Conservation (phyloP, 2,329 filamentous ascomycete species). For the Colletotrichum chrysophilum region DNA sequence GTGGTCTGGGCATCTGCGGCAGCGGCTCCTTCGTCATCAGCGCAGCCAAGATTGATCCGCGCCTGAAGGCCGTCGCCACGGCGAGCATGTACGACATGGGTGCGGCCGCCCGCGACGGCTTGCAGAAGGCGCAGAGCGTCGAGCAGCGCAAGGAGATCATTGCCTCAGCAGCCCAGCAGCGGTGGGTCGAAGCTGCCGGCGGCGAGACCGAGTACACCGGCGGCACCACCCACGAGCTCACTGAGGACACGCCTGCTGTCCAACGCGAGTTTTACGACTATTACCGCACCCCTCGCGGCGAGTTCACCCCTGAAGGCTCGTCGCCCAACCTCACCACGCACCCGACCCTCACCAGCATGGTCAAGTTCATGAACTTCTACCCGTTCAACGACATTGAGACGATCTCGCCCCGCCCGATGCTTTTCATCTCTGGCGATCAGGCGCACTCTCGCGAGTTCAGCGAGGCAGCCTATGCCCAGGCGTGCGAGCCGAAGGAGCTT, state of each 20-base stretch:
- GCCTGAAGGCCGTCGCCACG: constrained; percentile 26
- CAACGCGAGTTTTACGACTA: constrained; percentile 10
- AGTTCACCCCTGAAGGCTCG: background rate
- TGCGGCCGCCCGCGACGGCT: background rate
- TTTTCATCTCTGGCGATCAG: constrained; percentile 30
- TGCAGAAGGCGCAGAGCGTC: background rate
- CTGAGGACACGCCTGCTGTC: background rate
- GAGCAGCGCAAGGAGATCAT: constrained; percentile 7
- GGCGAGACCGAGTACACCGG: background rate
- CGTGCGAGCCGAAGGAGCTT: constrained; percentile 40
- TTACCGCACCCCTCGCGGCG: constrained; percentile 13
- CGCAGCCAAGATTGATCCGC: constrained; percentile 37
- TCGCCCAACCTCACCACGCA: constrained; percentile 32
- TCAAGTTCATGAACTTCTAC: constrained; percentile 37
- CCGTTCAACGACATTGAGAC: constrained; percentile 32
- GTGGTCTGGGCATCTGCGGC: constrained; percentile 33
- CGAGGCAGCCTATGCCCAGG: constrained; percentile 28
- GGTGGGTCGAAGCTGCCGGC: background rate
- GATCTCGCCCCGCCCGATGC: constrained; percentile 32
- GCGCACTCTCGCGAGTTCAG: constrained; percentile 33
- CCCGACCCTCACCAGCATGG: constrained; percentile 33
- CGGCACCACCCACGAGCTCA: background rate
- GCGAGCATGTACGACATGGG: constrained; percentile 21
- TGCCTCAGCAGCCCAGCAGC: background rate
- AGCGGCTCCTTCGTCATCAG: constrained; percentile 35